These are phyloP conservation scores for Aspergillus leporis DNA, from an alignment of 495 filamentous ascomycete species.

Conservation along the genomic window DNA sequence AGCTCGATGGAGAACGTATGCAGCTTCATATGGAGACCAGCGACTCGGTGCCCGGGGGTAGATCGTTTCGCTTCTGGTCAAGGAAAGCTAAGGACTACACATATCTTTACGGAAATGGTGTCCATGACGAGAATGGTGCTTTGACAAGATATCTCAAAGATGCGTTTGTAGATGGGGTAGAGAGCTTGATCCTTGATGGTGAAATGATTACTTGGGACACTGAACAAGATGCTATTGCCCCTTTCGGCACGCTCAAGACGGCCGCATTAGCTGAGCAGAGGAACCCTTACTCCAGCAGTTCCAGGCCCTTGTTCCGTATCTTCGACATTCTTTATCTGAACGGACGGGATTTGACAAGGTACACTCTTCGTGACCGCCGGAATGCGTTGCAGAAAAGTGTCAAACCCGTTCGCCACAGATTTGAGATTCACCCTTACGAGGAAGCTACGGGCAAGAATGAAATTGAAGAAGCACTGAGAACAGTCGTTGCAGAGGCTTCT, in stretches of 20 bases:
- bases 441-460: slow-evolving; percentile 65
- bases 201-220: slow-evolving; percentile 99
- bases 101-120: slow-evolving; percentile 81
- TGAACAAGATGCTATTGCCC: slow-evolving; percentile 77
- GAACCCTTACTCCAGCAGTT: slow-evolving; percentile 71
- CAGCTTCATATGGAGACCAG: slow-evolving; percentile 91
- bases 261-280: slow-evolving; percentile 80
- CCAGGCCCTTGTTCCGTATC: slow-evolving; percentile 78
- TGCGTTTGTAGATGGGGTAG: slow-evolving; percentile 76
- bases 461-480: slow-evolving; percentile 75
- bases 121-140: slow-evolving; percentile 74
- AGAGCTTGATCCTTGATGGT: slow-evolving; percentile 88
- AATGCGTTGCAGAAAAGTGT: slow-evolving; percentile 71
- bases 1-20: slow-evolving; percentile 95
- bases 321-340: slow-evolving; percentile 95
- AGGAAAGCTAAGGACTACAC: slow-evolving; percentile 97
- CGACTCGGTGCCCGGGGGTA: slow-evolving; percentile 63
- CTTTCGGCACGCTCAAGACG: slow-evolving; percentile 92
- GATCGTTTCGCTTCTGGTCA: slow-evolving; percentile 86
- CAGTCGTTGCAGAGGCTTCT: slow-evolving; percentile 82
- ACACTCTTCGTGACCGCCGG: slow-evolving; percentile 79
- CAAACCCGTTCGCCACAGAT: slow-evolving; percentile 63
- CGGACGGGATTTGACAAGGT: slow-evolving; percentile 72
- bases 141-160: slow-evolving; percentile 76
- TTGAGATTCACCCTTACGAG: slow-evolving; percentile 80